Conservation (phyloP, 2,329 filamentous ascomycete species). For the Colletotrichum costaricense region DNA sequence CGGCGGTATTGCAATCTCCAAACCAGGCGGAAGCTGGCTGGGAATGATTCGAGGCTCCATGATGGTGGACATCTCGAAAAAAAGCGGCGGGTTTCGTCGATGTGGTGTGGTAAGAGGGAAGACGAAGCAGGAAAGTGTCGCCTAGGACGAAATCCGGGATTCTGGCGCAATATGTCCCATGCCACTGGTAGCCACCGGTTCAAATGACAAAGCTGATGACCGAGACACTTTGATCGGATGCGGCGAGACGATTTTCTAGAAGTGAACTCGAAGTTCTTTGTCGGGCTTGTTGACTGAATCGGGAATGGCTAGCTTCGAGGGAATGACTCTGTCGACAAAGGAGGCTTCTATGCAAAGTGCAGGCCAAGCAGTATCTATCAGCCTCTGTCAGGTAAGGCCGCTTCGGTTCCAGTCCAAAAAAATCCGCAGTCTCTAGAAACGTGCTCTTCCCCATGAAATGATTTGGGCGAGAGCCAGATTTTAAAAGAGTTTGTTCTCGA, state of each 20-base stretch:
- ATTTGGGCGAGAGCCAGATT: background rate
- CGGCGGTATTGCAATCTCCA: slow-evolving; percentile 39
- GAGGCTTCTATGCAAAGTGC: background rate
- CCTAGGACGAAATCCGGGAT: slow-evolving; percentile 25
- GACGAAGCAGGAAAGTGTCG: background rate
- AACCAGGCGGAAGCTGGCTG: slow-evolving; percentile 27
- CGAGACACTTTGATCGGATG: slow-evolving; percentile 26
- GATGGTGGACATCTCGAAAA: background rate
- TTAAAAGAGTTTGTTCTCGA: background rate
- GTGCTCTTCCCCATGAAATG: background rate
- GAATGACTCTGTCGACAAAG: slow-evolving; percentile 31
- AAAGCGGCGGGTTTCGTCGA: background rate
- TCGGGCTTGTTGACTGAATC: slow-evolving; percentile 8
- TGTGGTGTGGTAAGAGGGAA: background rate
- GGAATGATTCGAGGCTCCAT: slow-evolving; percentile 32
- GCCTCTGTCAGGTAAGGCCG: slow-evolving; percentile 13
- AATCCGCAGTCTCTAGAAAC: background rate
- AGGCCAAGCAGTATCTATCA: slow-evolving; percentile 5
- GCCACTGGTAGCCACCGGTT: slow-evolving; percentile 26
- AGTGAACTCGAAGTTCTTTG: slow-evolving; percentile 28
- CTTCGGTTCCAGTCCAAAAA: background rate
- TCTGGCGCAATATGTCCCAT: slow-evolving; percentile 34
- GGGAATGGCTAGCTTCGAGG: slow-evolving; percentile 25
- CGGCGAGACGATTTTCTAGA: slow-evolving; percentile 29
- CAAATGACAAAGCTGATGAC: slow-evolving; percentile 24